Conservation (phyloP, 495 filamentous ascomycete species). For the Amniculicola lignicola region DNA sequence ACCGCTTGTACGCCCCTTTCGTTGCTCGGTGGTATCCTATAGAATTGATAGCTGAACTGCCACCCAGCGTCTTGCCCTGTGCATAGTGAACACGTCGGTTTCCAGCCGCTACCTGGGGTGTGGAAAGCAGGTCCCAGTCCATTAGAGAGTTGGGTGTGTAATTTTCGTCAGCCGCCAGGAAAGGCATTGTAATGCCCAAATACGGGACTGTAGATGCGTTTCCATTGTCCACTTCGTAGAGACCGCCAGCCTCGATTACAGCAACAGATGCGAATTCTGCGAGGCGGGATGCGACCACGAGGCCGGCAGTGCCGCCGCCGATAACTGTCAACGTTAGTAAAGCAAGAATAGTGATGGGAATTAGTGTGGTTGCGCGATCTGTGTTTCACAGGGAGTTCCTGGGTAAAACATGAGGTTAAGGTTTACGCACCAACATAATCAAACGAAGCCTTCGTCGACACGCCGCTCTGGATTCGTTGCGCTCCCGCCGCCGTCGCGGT, state of each 20-base stretch:
- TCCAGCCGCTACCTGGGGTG: neutral
- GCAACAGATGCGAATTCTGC: constrained; percentile 16
- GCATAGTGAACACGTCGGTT: constrained; percentile 28
- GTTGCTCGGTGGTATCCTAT: constrained; percentile 42
- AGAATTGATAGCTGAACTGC: constrained; percentile 18
- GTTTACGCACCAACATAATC: constrained; percentile 11
- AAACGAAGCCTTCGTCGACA: constrained; percentile 1
- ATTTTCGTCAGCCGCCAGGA: neutral
- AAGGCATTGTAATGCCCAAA: constrained; percentile 1
- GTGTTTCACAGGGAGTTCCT: neutral
- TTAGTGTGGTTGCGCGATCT: neutral
- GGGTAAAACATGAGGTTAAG: neutral
- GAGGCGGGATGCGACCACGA: constrained; percentile 19
- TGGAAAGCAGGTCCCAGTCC: constrained; percentile 21
- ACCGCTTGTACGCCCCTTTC: constrained; percentile 47
- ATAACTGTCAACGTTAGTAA: constrained; percentile 17
- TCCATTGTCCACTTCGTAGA: constrained; percentile 23
- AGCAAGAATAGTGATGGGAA: too few relatives aligned
- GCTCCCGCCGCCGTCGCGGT: constrained; percentile 1
- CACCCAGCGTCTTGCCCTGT: constrained; percentile 36
- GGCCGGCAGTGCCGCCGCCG: constrained; percentile 33
- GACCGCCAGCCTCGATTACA: constrained; percentile 23
- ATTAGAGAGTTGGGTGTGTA: constrained; percentile 22
- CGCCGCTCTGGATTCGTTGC: neutral
- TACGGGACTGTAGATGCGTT: constrained; percentile 10